Conservation (phyloP, 2,329 filamentous ascomycete species). For the Clonostachys rosea region DNA sequence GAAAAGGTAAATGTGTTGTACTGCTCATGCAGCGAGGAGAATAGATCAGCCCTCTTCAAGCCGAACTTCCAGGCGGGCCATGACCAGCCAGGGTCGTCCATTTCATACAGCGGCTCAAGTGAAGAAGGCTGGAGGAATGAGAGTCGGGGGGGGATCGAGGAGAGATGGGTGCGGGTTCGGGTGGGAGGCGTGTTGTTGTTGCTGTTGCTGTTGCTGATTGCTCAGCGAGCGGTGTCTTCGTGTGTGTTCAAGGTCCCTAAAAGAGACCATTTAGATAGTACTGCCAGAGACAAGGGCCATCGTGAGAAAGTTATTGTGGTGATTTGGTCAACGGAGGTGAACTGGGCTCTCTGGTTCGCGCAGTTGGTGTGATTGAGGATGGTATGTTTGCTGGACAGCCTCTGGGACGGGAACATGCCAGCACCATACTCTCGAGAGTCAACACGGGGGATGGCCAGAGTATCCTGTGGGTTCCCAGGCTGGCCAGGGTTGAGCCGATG, state of each 20-base stretch:
- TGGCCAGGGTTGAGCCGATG: too few relatives aligned
- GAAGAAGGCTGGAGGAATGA: slow-evolving; percentile 1
- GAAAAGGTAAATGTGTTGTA: slow-evolving; percentile 54
- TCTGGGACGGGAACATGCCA: too few relatives aligned
- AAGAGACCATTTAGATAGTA: slow-evolving; percentile 1
- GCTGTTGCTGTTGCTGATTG: slow-evolving; percentile 4
- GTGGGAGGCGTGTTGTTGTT: slow-evolving; percentile 6
- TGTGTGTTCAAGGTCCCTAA: too few relatives aligned
- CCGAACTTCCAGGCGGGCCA: slow-evolving; percentile 63
- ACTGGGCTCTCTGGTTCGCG: too few relatives aligned
- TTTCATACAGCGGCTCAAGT: slow-evolving; percentile 17
- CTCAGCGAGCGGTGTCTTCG: too few relatives aligned
- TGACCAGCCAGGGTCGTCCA: slow-evolving; percentile 48
- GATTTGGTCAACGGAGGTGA: too few relatives aligned
- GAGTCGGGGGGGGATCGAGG: slow-evolving; percentile 4
- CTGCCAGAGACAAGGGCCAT: slow-evolving; percentile 1
- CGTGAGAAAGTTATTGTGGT: not conserved
- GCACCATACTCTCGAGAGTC: too few relatives aligned
- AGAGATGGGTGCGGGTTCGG: slow-evolving; percentile 1
- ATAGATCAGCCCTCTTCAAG: slow-evolving; percentile 54
- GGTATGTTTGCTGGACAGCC: too few relatives aligned
- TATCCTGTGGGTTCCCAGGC: too few relatives aligned
- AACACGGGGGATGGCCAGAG: too few relatives aligned
- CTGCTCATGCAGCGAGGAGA: slow-evolving; percentile 51
- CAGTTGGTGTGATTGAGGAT: too few relatives aligned